phyloP scores from a whole-genome alignment of 2,329 filamentous ascomycete species.

The Ambrosiella beaveri region DNA sequence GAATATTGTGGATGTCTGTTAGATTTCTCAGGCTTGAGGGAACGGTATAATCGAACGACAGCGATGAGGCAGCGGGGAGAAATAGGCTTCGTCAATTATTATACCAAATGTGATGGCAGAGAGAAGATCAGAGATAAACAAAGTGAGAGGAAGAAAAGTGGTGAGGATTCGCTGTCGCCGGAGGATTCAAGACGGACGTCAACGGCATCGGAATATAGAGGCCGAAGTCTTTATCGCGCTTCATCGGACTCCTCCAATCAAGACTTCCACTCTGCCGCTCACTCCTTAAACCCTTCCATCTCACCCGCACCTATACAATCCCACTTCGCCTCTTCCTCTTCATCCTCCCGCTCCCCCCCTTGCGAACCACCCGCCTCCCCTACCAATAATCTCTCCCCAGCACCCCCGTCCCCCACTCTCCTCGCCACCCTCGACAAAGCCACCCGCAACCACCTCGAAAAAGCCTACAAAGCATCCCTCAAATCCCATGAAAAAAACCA shows the following conservation, averaged over 20 bases:
- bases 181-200: too few species aligned
- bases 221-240: too few species aligned
- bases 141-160: neutral
- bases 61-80: slow-evolving; percentile 56
- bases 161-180: too few species aligned
- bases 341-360: slow-evolving; percentile 2
- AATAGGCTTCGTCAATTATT: slow-evolving; percentile 75
- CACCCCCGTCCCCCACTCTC: slow-evolving; percentile 32
- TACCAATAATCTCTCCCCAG: slow-evolving; percentile 31
- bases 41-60: slow-evolving; percentile 51
- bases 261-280: neutral
- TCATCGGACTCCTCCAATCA: too few species aligned
- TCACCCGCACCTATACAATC: neutral
- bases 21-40: slow-evolving; percentile 53
- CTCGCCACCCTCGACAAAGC: slow-evolving; percentile 44
- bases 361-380: slow-evolving; percentile 19
- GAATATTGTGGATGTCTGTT: slow-evolving; percentile 71
- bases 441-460: slow-evolving; percentile 49
- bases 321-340: neutral
- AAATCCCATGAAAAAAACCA: slow-evolving; percentile 39
- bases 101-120: slow-evolving; percentile 61
- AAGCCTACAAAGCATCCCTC: slow-evolving; percentile 42
- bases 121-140: neutral
- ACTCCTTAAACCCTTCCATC: neutral
- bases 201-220: too few species aligned